Evolutionary conservation across 139 green algal genomes (phyloP).

Genomic region (Chlamydomonas eustigma): DNA sequence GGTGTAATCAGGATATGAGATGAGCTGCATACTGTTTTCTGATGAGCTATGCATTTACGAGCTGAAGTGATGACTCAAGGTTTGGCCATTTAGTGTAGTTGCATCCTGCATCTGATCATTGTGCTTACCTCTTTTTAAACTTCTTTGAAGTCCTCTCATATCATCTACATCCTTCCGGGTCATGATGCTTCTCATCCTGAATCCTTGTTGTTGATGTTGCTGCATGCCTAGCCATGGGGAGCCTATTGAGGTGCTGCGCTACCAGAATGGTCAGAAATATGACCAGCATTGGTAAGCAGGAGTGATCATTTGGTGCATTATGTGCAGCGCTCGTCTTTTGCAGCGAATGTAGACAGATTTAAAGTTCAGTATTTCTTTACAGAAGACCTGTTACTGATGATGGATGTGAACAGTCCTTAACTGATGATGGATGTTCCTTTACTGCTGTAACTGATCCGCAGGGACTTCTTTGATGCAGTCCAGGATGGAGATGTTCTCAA

Average conservation of each 20-base stretch:
- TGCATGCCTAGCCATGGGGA: background rate
- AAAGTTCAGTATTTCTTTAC: no score
- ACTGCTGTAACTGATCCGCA: no score
- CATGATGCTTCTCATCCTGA: background rate
- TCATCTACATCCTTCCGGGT: background rate
- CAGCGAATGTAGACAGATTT: no score
- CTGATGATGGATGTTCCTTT: no score
- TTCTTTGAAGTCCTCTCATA: background rate
- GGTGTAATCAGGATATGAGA: conserved; percentile 26
- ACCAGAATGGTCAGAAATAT: conserved; percentile 41
- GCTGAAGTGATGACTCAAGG: background rate
- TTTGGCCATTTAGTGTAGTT: background rate
- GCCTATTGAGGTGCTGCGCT: conserved; percentile 30
- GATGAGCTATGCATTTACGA: background rate
- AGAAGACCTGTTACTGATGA: no score
- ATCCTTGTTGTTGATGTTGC: background rate
- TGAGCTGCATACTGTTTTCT: background rate
- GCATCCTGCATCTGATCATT: background rate
- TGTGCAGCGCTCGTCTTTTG: no score
- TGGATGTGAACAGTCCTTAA: no score
- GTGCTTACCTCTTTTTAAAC: background rate
- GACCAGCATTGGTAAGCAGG: conserved; percentile 17
- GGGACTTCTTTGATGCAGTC: background rate
- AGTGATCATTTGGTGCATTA: background rate
- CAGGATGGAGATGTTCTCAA: background rate